Percentiles rank a stretch among this genome's conserved stretches.
phyloP scores from a whole-genome alignment of 1,284 basidiomycete genomes.

The Rhodofomes roseus region DNA sequence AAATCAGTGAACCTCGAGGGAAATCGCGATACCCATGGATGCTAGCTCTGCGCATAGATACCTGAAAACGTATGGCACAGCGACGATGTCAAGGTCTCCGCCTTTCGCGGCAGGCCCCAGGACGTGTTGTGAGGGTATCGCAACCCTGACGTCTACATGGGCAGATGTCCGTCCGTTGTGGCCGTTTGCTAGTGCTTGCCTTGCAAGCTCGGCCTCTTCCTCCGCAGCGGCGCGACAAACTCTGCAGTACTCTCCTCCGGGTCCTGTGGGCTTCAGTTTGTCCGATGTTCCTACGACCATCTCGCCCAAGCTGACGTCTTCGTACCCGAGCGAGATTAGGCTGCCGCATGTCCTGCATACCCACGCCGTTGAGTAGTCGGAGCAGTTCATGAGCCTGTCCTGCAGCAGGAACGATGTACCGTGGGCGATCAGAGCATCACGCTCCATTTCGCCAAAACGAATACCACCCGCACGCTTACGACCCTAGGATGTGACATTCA shows the following conservation, averaged over 20 bases:
- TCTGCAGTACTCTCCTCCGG: conserved; percentile 87
- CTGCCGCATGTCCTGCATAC: conserved; percentile 96
- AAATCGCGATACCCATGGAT: conserved; percentile 84
- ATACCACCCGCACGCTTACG: conserved; percentile 98
- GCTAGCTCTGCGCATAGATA: conserved; percentile 85
- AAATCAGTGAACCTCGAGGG: conserved; percentile 53
- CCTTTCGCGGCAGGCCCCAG: conserved; percentile 58
- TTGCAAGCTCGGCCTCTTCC: conserved; percentile 53
- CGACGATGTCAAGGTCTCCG: conserved; percentile 88
- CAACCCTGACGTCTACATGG: conserved; percentile 51
- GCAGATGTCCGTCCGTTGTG: conserved; percentile 35
- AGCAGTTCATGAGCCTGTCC: conserved; percentile 99
- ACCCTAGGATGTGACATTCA: conserved; percentile 51
- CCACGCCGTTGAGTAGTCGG: conserved; percentile 98
- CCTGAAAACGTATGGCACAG: conserved; percentile 93
- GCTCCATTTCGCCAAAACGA: conserved; percentile 99
- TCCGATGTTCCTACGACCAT: conserved; percentile 48
- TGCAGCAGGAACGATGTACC: conserved; percentile 98
- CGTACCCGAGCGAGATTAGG: conserved; percentile 93
- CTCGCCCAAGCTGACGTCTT: conserved; percentile 74
- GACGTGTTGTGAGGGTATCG: conserved; percentile 63
- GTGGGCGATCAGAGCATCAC: conserved; percentile 97
- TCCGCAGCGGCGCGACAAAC: conserved; percentile 77
- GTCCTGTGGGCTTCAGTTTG: conserved; percentile 53
- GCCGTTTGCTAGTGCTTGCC: conserved; percentile 50